Conservation (phyloP, 1,139 yeast genomes). For the Nakaseomyces kungkrabaensis region DNA sequence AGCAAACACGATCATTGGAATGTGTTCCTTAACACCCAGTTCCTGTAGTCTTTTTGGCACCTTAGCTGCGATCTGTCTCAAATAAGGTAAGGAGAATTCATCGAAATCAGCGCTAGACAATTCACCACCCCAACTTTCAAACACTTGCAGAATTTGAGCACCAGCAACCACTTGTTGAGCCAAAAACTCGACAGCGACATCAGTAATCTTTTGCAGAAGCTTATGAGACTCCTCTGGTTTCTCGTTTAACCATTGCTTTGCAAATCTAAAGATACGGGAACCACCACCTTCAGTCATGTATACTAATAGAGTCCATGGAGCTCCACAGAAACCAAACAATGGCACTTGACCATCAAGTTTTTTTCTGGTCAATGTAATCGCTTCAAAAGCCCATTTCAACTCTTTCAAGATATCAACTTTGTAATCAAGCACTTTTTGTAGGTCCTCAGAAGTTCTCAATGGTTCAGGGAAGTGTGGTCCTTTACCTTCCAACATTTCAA, state of each 20-base stretch:
- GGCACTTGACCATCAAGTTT: constrained; percentile 88
- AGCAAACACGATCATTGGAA: constrained; percentile 86
- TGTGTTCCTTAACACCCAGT: constrained; percentile 56
- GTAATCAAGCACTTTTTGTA: constrained; percentile 43
- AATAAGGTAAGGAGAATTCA: constrained; percentile 82
- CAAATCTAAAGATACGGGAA: constrained; percentile 79
- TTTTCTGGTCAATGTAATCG: constrained; percentile 77
- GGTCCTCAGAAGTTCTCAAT: constrained; percentile 61
- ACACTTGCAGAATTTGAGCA: constrained; percentile 93
- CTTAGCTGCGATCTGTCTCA: constrained; percentile 61
- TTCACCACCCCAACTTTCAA: constrained; percentile 98
- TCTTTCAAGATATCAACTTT: constrained; percentile 65
- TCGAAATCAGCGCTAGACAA: constrained; percentile 80
- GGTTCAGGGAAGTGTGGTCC: constrained; percentile 95
- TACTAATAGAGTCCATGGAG: constrained; percentile 94
- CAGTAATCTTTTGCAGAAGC: constrained; percentile 70
- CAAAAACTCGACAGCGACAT: constrained; percentile 82
- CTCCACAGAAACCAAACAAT: constrained; percentile 89
- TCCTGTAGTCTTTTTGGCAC: constrained; percentile 63
- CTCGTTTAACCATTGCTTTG: constrained; percentile 84
- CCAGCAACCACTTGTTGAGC: constrained; percentile 96
- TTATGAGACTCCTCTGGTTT: constrained; percentile 64
- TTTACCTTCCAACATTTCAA: constrained; percentile 85
- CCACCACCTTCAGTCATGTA: constrained; percentile 99
- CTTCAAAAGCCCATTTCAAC: constrained; percentile 88